phyloP scores from a whole-genome alignment of 2,329 filamentous ascomycete species.

The Ramularia endophylla region DNA sequence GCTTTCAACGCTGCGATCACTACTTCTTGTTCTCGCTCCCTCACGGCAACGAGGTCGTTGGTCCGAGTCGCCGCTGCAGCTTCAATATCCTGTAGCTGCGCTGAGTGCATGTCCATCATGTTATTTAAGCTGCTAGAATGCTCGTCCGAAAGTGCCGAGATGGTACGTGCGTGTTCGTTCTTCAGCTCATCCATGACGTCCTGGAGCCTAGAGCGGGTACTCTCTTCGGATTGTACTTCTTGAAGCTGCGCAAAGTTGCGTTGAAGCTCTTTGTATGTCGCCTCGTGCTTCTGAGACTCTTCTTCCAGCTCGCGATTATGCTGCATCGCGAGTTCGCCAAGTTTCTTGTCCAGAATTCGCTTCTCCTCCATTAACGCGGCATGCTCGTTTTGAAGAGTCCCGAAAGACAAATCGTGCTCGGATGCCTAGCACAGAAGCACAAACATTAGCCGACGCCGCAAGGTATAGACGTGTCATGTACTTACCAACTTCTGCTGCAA shows the following conservation, averaged over 20 bases:
- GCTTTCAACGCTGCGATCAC: conserved; percentile 9
- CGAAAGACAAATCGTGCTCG: conserved; percentile 1
- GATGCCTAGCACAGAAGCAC: too few relatives aligned
- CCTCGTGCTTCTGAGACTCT: conserved; percentile 18
- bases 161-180: conserved; percentile 10
- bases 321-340: conserved; percentile 15
- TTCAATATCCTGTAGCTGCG: conserved; percentile 15
- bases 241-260: conserved; percentile 13
- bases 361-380: conserved; percentile 10
- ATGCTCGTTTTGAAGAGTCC: conserved; percentile 6
- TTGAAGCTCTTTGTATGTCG: conserved; percentile 18
- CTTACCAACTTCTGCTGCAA: conserved; percentile 4
- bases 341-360: conserved; percentile 8
- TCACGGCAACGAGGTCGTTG: conserved; percentile 5
- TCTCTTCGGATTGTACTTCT: conserved; percentile 6
- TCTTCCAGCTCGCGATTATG: conserved; percentile 24
- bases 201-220: conserved; percentile 1
- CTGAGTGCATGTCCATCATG: conserved; percentile 9
- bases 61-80: conserved; percentile 13
- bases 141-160: conserved; percentile 7
- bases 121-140: conserved; percentile 15
- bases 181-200: conserved; percentile 8
- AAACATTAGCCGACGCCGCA: too few relatives aligned
- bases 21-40: conserved; percentile 8
- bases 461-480: too few relatives aligned